A percentile compares a stretch with the other conserved stretches of the same genome.
These are phyloP conservation scores for Globisporangium cederbergense DNA, from an alignment of 352 stramenopile genomes.

Conservation along the genomic window DNA sequence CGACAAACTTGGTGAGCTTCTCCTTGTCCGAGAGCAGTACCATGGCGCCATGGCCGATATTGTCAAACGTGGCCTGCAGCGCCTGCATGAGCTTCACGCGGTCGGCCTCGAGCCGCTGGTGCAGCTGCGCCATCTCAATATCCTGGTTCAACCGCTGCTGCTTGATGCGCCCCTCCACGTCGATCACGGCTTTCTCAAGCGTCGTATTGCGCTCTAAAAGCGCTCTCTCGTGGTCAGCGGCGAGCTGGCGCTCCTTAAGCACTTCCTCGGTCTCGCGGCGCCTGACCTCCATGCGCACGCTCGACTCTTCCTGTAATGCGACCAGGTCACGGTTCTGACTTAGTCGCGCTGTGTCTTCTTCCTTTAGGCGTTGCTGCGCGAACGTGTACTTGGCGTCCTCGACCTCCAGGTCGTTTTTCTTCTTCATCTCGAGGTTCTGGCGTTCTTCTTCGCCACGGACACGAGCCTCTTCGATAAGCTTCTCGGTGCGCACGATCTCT, in stretches of 20 bases:
- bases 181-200: constrained; percentile 53
- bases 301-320: constrained; percentile 55
- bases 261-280: constrained; percentile 61
- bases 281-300: constrained; percentile 47
- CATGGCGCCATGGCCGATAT: constrained; percentile 49
- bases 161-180: constrained; percentile 60
- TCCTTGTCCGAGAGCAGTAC: constrained; percentile 56
- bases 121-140: constrained; percentile 66
- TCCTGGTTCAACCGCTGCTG: constrained; percentile 71
- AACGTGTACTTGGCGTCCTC: constrained; percentile 51
- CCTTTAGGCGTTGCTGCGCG: constrained; percentile 37
- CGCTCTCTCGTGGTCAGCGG: constrained; percentile 40
- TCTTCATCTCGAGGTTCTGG: constrained; percentile 40
- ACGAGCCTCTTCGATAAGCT: constrained; percentile 36
- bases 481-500: constrained; percentile 29
- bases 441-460: constrained; percentile 52
- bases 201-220: constrained; percentile 60
- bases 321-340: constrained; percentile 62
- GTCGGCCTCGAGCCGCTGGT: constrained; percentile 57
- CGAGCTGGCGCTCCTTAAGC: constrained; percentile 52
- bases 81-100: constrained; percentile 63
- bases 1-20: constrained; percentile 58
- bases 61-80: constrained; percentile 65
- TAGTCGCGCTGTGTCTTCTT: constrained; percentile 38
- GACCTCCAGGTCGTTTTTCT: constrained; percentile 42